phyloP scores from a whole-genome alignment of 2,329 filamentous ascomycete species.

The Mariannaea elegans region DNA sequence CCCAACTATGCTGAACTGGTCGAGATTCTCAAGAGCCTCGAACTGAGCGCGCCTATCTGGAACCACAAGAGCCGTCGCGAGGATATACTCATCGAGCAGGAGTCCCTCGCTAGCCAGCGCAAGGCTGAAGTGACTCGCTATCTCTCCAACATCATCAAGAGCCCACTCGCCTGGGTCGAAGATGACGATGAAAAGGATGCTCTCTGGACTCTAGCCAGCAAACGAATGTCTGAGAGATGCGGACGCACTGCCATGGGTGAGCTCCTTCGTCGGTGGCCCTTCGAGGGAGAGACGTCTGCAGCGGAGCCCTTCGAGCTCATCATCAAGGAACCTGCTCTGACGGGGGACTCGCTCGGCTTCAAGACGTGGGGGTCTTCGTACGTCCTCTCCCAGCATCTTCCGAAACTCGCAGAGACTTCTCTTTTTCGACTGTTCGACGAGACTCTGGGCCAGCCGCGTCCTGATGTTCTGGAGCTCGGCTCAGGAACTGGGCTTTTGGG shows the following conservation, averaged over 20 bases:
- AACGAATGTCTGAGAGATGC: conserved; percentile 83
- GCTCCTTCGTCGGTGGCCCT: conserved; percentile 64
- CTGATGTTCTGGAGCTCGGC: conserved; percentile 77
- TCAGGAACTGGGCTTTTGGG: conserved; percentile 93
- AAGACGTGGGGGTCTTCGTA: conserved; percentile 98
- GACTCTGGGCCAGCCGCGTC: conserved; percentile 41
- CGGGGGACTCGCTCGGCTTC: conserved; percentile 85
- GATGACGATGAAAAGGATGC: conserved; percentile 72
- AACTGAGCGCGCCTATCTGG: conserved; percentile 75
- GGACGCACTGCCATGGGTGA: conserved; percentile 73
- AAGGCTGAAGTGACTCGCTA: conserved; percentile 69
- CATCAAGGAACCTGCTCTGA: conserved; percentile 87
- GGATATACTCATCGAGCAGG: conserved; percentile 53
- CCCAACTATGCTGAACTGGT: conserved; percentile 73
- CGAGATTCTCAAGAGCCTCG: conserved; percentile 71
- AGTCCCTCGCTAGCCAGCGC: conserved; percentile 51
- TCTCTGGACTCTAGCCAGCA: conserved; percentile 82
- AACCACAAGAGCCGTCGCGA: conserved; percentile 55
- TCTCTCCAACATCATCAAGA: conserved; percentile 74
- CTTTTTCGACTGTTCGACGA: conserved; percentile 57
- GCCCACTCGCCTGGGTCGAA: conserved; percentile 72
- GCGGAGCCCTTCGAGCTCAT: conserved; percentile 67
- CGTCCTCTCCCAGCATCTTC: conserved; percentile 79
- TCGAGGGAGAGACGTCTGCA: conserved; percentile 43
- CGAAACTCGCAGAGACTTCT: conserved; percentile 53